Evolutionary conservation across 768 basidiomycete species (phyloP).

Genomic region (Boletus rubroflammeus): DNA sequence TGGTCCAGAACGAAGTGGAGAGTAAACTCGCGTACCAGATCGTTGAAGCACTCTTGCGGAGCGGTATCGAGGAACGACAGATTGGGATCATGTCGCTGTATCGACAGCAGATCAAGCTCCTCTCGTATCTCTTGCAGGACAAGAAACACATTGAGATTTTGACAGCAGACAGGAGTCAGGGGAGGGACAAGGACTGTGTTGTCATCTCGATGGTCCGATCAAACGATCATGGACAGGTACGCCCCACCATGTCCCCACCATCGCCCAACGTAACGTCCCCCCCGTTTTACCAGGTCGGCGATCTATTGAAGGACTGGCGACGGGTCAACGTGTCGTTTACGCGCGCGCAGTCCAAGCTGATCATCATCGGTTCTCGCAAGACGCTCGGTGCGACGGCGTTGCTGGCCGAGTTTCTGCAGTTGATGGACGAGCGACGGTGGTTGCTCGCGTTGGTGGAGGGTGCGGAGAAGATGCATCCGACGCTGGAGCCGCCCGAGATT

Average conservation of each 20-base stretch:
- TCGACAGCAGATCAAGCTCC: constrained; percentile 90
- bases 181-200: constrained; percentile 93
- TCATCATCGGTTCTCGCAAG: constrained; percentile 83
- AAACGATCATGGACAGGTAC: constrained; percentile 71
- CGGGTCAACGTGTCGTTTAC: constrained; percentile 97
- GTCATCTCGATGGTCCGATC: constrained; percentile 91
- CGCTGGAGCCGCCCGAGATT: constrained; percentile 18
- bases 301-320: constrained; percentile 93
- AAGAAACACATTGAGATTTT: constrained; percentile 71
- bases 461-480: constrained; percentile 53
- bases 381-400: constrained; percentile 66
- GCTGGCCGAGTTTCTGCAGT: constrained; percentile 67
- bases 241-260: constrained; percentile 24
- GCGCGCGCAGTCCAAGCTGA: constrained; percentile 82
- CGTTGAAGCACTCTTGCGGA: constrained; percentile 55
- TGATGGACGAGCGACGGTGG: constrained; percentile 77
- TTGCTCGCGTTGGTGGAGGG: constrained; percentile 52
- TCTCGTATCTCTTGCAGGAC: constrained; percentile 59
- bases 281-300: constrained; percentile 62
- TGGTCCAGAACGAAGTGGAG: constrained; percentile 87
- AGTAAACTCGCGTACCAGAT: constrained; percentile 67
- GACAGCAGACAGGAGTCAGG: constrained; percentile 92
- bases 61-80: constrained; percentile 65
- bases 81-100: constrained; percentile 91
- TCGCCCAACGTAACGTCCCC: background rate